These are phyloP conservation scores for Brassica hybrid DNA, from an alignment of 441 rosid species.

Conservation along the genomic window DNA sequence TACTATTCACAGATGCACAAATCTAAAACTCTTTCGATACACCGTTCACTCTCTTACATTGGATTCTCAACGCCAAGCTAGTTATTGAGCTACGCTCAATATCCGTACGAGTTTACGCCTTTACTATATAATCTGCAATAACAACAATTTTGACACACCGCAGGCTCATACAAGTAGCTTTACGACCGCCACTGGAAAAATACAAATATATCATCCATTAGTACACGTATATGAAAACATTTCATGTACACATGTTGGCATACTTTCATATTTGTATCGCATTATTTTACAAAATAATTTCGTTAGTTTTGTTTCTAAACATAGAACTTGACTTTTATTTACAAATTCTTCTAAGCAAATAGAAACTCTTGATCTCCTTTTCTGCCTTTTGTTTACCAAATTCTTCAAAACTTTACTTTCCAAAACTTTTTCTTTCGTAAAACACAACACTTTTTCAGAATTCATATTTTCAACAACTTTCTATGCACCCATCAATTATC, in stretches of 20 bases:
- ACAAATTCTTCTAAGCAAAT: background rate
- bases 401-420: slow-evolving; percentile 4
- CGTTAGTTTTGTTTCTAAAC: background rate
- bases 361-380: background rate
- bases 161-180: too few relatives aligned
- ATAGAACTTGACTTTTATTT: background rate
- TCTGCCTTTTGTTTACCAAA: background rate
- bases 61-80: background rate
- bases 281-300: background rate
- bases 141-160: background rate
- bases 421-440: background rate
- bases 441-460: background rate
- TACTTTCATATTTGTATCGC: background rate
- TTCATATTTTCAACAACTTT: background rate
- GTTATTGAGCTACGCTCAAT: background rate
- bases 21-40: background rate
- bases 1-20: background rate
- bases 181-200: too few relatives aligned
- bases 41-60: background rate
- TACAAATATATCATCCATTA: too few relatives aligned
- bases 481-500: background rate
- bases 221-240: background rate
- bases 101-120: background rate
- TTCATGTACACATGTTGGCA: background rate
- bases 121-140: background rate